Percentiles rank a stretch among this genome's conserved stretches.
phyloP scores from a whole-genome alignment of 192 early-diverging fungal species.

The Ramicandelaber brevisporus region DNA sequence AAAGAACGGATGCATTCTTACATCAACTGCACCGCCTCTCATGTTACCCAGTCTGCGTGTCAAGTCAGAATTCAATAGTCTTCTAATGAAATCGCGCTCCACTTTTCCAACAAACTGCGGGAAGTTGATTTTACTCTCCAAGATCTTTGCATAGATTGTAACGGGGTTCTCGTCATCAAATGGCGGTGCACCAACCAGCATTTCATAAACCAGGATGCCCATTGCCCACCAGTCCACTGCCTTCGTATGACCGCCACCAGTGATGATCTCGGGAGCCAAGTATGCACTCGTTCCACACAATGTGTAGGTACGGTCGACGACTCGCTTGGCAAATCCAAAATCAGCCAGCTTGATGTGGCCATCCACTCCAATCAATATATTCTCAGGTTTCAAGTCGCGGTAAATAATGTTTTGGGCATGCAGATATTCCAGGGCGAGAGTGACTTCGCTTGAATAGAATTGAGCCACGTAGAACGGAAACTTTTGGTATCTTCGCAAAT shows the following conservation, averaged over 20 bases:
- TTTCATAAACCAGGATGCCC: constrained; percentile 93
- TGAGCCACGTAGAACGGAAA: constrained; percentile 88
- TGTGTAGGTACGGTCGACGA: constrained; percentile 81
- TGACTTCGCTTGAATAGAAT: constrained; percentile 90
- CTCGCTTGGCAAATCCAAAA: constrained; percentile 94
- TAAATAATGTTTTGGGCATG: constrained; percentile 89
- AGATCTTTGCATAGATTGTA: constrained; percentile 97
- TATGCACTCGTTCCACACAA: constrained; percentile 96
- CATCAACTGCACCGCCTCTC: constrained; percentile 70
- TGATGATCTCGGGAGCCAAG: constrained; percentile 91
- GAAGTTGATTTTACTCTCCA: constrained; percentile 70
- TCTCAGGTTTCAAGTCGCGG: constrained; percentile 91
- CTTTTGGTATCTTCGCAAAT: constrained; percentile 67
- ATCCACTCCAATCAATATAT: constrained; percentile 48
- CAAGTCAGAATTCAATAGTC: constrained; percentile 73
- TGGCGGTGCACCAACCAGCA: constrained; percentile 91
- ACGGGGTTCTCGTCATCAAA: constrained; percentile 96
- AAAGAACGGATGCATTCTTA: constrained; percentile 91
- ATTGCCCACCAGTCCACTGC: constrained; percentile 99
- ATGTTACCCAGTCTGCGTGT: constrained; percentile 87
- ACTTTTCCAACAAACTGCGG: constrained; percentile 61
- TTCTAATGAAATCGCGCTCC: constrained; percentile 75
- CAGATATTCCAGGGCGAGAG: constrained; percentile 83
- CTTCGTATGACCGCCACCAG: constrained; percentile 88
- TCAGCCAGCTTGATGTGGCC: constrained; percentile 96